These are phyloP conservation scores for Pyrenophora graminea DNA, from an alignment of 2,329 filamentous ascomycete genomes.

Conservation along the genomic window DNA sequence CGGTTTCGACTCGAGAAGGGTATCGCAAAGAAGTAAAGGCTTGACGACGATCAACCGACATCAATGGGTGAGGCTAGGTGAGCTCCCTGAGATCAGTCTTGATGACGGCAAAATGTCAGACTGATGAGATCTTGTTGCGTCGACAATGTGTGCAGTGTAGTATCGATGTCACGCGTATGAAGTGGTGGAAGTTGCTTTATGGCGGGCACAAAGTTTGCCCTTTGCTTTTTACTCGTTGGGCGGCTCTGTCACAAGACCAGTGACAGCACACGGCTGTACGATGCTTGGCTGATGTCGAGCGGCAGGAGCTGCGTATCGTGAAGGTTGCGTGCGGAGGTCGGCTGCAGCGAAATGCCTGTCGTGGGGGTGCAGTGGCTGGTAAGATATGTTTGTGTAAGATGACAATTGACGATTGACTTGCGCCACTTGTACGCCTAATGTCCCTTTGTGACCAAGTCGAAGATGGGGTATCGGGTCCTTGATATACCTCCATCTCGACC, in stretches of 20 bases:
- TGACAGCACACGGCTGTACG: slow-evolving; percentile 36
- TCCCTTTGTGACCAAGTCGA: slow-evolving; percentile 11
- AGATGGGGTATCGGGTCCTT: slow-evolving; percentile 26
- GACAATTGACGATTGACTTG: slow-evolving; percentile 13
- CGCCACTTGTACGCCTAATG: slow-evolving; percentile 1
- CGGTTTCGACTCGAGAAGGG: slow-evolving; percentile 60
- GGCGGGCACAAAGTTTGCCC: slow-evolving; percentile 21
- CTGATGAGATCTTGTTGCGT: slow-evolving; percentile 26
- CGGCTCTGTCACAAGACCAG: slow-evolving; percentile 39
- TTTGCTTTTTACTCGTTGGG: slow-evolving; percentile 34
- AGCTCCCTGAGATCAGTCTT: slow-evolving; percentile 31
- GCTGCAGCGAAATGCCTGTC: slow-evolving; percentile 34
- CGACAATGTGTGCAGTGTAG: slow-evolving; percentile 20
- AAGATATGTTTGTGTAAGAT: slow-evolving; percentile 27
- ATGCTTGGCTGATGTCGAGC: slow-evolving; percentile 34
- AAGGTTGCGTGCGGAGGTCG: slow-evolving; percentile 24
- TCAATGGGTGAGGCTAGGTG: slow-evolving; percentile 50
- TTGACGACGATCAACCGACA: slow-evolving; percentile 63
- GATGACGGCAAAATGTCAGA: slow-evolving; percentile 15
- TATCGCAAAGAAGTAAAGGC: slow-evolving; percentile 59
- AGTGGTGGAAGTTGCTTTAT: slow-evolving; percentile 29
- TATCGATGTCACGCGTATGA: slow-evolving; percentile 29
- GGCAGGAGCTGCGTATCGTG: slow-evolving; percentile 25
- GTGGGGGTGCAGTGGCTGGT: slow-evolving; percentile 32
- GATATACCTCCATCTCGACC: slow-evolving; percentile 43